Percentiles rank a stretch among this genome's conserved stretches.
Evolutionary conservation across 495 filamentous ascomycete genomes (phyloP).

Genomic region (Amorphotheca resinae): DNA sequence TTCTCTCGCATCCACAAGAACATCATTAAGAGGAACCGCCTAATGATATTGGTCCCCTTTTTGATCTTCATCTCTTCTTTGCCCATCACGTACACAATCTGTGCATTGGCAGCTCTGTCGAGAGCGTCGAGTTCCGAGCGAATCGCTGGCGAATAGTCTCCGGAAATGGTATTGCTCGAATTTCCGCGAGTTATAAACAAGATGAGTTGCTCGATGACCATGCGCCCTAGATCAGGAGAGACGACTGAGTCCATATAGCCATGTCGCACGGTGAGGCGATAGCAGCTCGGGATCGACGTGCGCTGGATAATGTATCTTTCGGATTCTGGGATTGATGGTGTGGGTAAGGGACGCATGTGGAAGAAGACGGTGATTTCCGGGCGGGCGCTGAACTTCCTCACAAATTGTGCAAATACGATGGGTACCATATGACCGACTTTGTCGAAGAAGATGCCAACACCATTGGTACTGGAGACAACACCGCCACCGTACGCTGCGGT

Average conservation of each 20-base stretch:
- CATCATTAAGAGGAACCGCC: slow-evolving; percentile 35
- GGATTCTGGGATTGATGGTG: slow-evolving; percentile 32
- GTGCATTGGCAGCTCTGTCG: slow-evolving; percentile 44
- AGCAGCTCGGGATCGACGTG: slow-evolving; percentile 41
- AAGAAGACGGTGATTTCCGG: slow-evolving; percentile 50
- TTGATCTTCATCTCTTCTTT: slow-evolving; percentile 58
- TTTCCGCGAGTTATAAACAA: slow-evolving; percentile 34
- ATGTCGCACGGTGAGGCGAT: slow-evolving; percentile 53
- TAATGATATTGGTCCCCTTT: slow-evolving; percentile 28
- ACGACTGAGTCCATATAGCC: slow-evolving; percentile 61
- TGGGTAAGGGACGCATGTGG: slow-evolving; percentile 45
- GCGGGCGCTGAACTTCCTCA: slow-evolving; percentile 46
- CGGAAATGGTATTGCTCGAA: slow-evolving; percentile 10
- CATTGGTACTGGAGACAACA: slow-evolving; percentile 31
- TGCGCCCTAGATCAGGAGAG: slow-evolving; percentile 42
- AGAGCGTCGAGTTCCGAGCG: slow-evolving; percentile 36
- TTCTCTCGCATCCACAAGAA: slow-evolving; percentile 65
- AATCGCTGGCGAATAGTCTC: slow-evolving; percentile 25
- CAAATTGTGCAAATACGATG: slow-evolving; percentile 50
- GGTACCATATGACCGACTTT: slow-evolving; percentile 44
- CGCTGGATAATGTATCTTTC: slow-evolving; percentile 30
- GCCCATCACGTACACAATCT: slow-evolving; percentile 57
- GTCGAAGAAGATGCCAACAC: slow-evolving; percentile 55
- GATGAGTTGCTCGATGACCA: slow-evolving; percentile 48
- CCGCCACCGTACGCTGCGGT: slow-evolving; percentile 33